Conservation (phyloP, 352 stramenopile species). For the Phytophthora niederhauseri region DNA sequence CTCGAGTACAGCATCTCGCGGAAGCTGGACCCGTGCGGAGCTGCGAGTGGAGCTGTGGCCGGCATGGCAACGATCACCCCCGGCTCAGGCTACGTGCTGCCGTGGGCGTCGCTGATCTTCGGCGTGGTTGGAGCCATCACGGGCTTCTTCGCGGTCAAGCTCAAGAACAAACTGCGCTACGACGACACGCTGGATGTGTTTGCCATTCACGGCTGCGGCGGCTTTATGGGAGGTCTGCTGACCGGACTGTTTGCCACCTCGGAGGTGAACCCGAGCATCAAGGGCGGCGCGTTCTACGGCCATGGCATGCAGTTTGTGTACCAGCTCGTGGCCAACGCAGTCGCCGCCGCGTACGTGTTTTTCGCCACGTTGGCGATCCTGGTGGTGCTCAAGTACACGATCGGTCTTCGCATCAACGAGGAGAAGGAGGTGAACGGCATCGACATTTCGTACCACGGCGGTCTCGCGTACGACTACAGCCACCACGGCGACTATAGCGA, state of each 20-base stretch:
- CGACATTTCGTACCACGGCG: constrained; percentile 75
- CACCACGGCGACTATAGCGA: constrained; percentile 33
- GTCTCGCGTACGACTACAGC: constrained; percentile 59
- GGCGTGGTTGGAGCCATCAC: constrained; percentile 56
- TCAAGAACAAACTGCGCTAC: constrained; percentile 70
- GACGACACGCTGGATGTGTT: constrained; percentile 81
- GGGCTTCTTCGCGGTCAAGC: constrained; percentile 50
- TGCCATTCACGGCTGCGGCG: constrained; percentile 67
- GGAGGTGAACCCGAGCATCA: constrained; percentile 51
- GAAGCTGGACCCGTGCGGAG: constrained; percentile 63
- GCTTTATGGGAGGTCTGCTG: constrained; percentile 58
- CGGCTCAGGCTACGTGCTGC: constrained; percentile 64
- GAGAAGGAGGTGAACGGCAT: constrained; percentile 74
- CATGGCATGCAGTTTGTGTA: constrained; percentile 46
- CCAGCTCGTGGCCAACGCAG: constrained; percentile 51
- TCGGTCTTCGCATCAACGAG: constrained; percentile 65
- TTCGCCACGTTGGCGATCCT: constrained; percentile 68
- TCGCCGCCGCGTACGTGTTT: constrained; percentile 60
- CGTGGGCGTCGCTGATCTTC: constrained; percentile 68
- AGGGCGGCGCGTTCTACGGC: constrained; percentile 53
- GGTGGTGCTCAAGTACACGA: constrained; percentile 64
- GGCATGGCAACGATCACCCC: constrained; percentile 72
- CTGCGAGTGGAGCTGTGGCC: constrained; percentile 59
- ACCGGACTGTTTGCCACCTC: constrained; percentile 65
- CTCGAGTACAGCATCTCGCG: constrained; percentile 53